Evolutionary conservation across 768 basidiomycete species (phyloP).

Genomic region (Cyathus striatus): DNA sequence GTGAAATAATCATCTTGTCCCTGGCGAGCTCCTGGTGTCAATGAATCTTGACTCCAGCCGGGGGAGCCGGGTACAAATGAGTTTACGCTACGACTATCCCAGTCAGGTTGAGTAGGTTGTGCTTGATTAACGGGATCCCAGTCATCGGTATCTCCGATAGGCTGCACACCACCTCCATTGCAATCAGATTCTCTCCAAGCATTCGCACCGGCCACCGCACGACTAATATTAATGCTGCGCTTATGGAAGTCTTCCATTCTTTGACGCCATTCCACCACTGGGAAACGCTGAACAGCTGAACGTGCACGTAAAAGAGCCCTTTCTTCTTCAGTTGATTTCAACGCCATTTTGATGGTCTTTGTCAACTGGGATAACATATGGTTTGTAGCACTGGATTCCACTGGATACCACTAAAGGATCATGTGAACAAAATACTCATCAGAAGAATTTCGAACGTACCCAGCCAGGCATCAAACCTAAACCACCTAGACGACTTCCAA

Average conservation of each 20-base stretch:
- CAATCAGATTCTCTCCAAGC: slow-evolving; percentile 80
- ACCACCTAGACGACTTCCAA: slow-evolving; percentile 90
- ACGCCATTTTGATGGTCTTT: slow-evolving; percentile 91
- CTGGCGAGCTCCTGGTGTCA: slow-evolving; percentile 37
- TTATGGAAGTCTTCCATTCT: slow-evolving; percentile 93
- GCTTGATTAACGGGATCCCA: slow-evolving; percentile 72
- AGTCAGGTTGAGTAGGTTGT: slow-evolving; percentile 68
- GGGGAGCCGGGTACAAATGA: slow-evolving; percentile 44
- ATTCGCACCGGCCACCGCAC: slow-evolving; percentile 59
- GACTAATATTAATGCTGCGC: slow-evolving; percentile 72
- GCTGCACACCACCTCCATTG: slow-evolving; percentile 36
- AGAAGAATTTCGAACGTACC: no score
- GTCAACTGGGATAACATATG: slow-evolving; percentile 94
- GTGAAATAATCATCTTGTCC: slow-evolving; percentile 54
- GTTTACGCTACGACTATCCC: slow-evolving; percentile 60
- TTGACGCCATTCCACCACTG: slow-evolving; percentile 96
- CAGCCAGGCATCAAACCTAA: slow-evolving; percentile 97
- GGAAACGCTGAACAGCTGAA: slow-evolving; percentile 94
- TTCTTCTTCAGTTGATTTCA: slow-evolving; percentile 88
- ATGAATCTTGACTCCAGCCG: slow-evolving; percentile 55
- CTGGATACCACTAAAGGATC: slow-evolving; percentile 82
- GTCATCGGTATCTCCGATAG: slow-evolving; percentile 67
- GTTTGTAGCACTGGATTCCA: slow-evolving; percentile 86
- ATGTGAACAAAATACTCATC: slow-evolving; percentile 3
- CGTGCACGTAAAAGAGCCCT: slow-evolving; percentile 90